Evolutionary conservation across 495 filamentous ascomycete species (phyloP).

Genomic region (Tricharina praecox): DNA sequence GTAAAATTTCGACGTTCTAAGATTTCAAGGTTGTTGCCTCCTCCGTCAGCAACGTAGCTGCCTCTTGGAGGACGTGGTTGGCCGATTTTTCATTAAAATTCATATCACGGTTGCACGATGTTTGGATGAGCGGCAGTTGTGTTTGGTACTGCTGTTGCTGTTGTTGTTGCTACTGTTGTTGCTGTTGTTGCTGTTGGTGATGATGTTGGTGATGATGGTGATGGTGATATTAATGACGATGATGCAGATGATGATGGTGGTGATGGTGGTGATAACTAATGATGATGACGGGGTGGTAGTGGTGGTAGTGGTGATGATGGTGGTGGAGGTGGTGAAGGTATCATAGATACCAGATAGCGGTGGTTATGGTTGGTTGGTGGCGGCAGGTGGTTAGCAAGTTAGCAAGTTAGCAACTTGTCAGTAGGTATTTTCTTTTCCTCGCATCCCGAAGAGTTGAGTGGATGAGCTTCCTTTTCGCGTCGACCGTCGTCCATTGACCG

Average conservation of each 20-base stretch:
- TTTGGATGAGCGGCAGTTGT: conserved; percentile 1
- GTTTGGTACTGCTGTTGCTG: not conserved
- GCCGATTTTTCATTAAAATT: not conserved
- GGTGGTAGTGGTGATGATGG: no score
- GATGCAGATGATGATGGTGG: not conserved
- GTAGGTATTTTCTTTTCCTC: no score
- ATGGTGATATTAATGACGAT: not conserved
- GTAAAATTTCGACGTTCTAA: not conserved
- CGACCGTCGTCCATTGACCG: no score
- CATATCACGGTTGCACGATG: not conserved
- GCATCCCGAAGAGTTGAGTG: no score
- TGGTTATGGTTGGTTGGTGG: no score
- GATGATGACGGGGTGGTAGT: no score
- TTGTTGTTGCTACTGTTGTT: not conserved
- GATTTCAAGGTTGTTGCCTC: not conserved
- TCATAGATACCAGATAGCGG: no score
- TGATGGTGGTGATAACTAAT: no score
- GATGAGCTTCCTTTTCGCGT: no score
- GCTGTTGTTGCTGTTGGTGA: not conserved
- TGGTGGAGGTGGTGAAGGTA: no score
- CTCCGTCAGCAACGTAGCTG: not conserved
- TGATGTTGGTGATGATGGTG: not conserved
- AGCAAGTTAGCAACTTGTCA: no score
- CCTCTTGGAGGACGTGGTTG: not conserved
- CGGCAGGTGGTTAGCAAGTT: no score